A percentile compares a stretch with the other conserved stretches of the same genome.
These are phyloP conservation scores for Exophiala viscosa DNA, from an alignment of 2,329 filamentous ascomycete genomes.

Conservation along the genomic window DNA sequence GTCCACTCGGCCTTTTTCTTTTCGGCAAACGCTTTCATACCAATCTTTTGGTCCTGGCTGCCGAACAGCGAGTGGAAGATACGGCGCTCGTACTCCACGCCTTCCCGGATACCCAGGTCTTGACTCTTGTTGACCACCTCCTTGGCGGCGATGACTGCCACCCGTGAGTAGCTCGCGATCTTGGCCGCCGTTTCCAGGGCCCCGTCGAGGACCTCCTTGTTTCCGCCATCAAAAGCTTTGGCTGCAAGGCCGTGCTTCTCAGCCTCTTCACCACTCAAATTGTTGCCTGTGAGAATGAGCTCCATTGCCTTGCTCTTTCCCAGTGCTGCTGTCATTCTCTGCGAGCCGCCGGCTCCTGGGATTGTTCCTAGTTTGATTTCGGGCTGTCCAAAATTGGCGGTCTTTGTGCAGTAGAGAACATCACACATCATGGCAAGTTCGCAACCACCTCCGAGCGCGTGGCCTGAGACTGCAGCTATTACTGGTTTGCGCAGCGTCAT, in stretches of 20 bases:
- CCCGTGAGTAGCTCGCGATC: conserved; percentile 79
- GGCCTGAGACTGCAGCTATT: conserved; percentile 89
- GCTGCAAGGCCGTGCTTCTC: conserved; percentile 88
- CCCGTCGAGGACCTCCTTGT: conserved; percentile 77
- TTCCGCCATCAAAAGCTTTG: conserved; percentile 66
- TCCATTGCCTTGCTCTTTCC: conserved; percentile 90
- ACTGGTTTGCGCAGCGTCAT: conserved; percentile 87
- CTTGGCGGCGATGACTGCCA: conserved; percentile 87
- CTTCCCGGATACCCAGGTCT: conserved; percentile 79
- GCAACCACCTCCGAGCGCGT: conserved; percentile 91
- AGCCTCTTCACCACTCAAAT: conserved; percentile 78
- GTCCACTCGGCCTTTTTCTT: conserved; percentile 93
- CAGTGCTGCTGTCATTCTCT: conserved; percentile 77
- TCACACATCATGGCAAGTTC: conserved; percentile 98
- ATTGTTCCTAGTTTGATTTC: conserved; percentile 95
- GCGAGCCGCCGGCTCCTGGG: conserved; percentile 85
- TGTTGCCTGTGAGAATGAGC: conserved; percentile 79
- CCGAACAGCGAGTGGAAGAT: conserved; percentile 93
- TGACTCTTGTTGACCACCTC: conserved; percentile 99
- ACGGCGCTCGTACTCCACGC: conserved; percentile 89
- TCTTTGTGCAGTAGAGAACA: conserved; percentile 82
- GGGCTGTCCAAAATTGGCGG: conserved; percentile 89
- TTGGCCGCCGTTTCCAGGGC: conserved; percentile 80
- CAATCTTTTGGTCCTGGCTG: conserved; percentile 94
- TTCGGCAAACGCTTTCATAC: conserved; percentile 90